phyloP scores from a whole-genome alignment of 108 stramenopile species.

The Fistulifera solaris region DNA sequence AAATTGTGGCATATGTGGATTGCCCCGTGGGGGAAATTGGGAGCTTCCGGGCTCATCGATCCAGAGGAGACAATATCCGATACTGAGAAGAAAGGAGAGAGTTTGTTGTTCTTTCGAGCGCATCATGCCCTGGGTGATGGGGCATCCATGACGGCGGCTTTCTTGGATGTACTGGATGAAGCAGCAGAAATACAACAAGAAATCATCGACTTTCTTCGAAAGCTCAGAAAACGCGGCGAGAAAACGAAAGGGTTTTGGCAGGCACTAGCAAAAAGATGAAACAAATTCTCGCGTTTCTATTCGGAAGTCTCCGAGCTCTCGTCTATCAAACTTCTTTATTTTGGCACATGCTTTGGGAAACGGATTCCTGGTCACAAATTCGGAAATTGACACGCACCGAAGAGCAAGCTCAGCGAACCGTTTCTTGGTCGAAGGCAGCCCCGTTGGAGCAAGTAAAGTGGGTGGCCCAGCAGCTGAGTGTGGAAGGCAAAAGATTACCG shows the following conservation, averaged over 20 bases:
- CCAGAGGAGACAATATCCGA: background rate
- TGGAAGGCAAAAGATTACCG: conserved; percentile 31
- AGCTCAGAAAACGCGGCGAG: conserved; percentile 14
- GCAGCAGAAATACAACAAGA: conserved; percentile 47
- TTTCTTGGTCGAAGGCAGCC: conserved; percentile 65
- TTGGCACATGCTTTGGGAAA: conserved; percentile 8
- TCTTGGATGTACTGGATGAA: conserved; percentile 71
- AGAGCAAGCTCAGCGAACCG: conserved; percentile 24
- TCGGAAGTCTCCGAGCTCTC: conserved; percentile 40
- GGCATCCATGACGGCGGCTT: conserved; percentile 54
- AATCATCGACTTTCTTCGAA: conserved; percentile 14
- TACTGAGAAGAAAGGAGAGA: conserved; percentile 31
- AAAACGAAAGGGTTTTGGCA: conserved; percentile 17
- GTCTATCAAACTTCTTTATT: conserved; percentile 44
- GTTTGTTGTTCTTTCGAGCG: conserved; percentile 64
- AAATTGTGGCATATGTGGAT: conserved; percentile 43
- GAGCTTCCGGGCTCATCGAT: conserved; percentile 6
- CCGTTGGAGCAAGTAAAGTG: conserved; percentile 65
- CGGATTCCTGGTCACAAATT: conserved; percentile 1
- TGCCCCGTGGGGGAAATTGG: conserved; percentile 36
- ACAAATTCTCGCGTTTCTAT: conserved; percentile 2
- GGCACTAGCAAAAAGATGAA: background rate
- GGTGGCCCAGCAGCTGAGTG: conserved; percentile 29
- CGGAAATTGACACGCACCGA: background rate
- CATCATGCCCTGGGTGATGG: conserved; percentile 83